Evolutionary conservation across 352 stramenopile genomes (phyloP).

Genomic region (Bremia lactucae): DNA sequence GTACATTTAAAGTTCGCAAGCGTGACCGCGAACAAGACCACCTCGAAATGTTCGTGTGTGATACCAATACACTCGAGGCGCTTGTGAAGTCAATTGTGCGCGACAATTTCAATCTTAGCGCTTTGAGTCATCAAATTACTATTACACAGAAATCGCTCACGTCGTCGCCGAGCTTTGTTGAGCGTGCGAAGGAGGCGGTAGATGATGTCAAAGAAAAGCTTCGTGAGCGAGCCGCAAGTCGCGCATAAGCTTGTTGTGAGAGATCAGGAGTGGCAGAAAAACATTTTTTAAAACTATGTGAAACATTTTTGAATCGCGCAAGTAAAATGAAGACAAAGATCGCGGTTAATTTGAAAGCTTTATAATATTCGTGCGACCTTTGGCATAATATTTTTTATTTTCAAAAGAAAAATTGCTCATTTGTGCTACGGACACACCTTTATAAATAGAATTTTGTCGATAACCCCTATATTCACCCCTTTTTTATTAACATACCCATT

Average conservation of each 20-base stretch:
- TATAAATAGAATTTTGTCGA: no score
- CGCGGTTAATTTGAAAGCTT: no score
- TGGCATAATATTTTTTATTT: no score
- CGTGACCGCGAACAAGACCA: no score
- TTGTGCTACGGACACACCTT: no score
- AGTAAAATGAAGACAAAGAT: no score
- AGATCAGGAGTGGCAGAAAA: no score
- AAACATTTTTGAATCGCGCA: no score
- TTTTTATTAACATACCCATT: no score
- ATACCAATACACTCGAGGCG: constrained; percentile 10
- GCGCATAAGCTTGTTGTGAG: neutral
- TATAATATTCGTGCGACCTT: no score
- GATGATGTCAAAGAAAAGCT: constrained; percentile 15
- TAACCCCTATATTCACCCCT: no score
- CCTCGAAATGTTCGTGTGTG: neutral
- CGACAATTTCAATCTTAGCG: constrained; percentile 13
- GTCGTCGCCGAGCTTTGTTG: constrained; percentile 9
- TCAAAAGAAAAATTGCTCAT: no score
- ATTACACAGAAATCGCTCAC: constrained; percentile 12
- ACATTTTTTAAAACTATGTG: neutral
- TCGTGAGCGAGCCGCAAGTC: neutral
- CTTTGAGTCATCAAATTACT: constrained; percentile 16
- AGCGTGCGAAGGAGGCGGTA: constrained; percentile 15
- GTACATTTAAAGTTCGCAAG: constrained; percentile 8
- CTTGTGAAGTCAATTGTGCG: constrained; percentile 14